These are phyloP conservation scores for Brassica juncea DNA, from an alignment of 345 rosid species.

Conservation along the genomic window DNA sequence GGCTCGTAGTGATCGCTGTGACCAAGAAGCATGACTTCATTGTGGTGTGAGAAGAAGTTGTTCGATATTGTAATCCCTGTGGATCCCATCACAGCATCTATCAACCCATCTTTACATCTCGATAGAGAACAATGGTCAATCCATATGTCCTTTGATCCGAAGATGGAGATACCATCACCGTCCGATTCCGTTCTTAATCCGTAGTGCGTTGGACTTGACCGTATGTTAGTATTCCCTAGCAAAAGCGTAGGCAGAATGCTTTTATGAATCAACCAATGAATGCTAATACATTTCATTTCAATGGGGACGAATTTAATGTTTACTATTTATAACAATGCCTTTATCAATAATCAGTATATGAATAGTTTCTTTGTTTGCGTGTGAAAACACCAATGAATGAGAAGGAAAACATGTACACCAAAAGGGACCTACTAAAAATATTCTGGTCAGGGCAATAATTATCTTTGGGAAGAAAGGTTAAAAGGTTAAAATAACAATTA, in stretches of 20 bases:
- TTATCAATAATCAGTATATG: slow-evolving; percentile 26
- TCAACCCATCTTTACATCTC: slow-evolving; percentile 88
- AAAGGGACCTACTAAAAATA: slow-evolving; percentile 33
- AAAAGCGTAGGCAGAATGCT: neutral
- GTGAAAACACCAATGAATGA: slow-evolving; percentile 36
- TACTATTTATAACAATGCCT: neutral
- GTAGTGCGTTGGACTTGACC: slow-evolving; percentile 85
- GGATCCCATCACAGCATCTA: slow-evolving; percentile 94
- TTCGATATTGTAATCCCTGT: slow-evolving; percentile 92
- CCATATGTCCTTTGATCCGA: slow-evolving; percentile 93
- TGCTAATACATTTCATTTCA: slow-evolving; percentile 19
- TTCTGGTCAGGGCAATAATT: slow-evolving; percentile 23
- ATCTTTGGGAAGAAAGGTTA: neutral
- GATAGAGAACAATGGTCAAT: slow-evolving; percentile 94
- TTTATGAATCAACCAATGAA: slow-evolving; percentile 16
- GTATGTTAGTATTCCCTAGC: slow-evolving; percentile 70
- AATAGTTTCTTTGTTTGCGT: slow-evolving; percentile 21
- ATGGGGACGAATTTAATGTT: neutral
- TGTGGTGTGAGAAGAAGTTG: slow-evolving; percentile 92
- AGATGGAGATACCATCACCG: slow-evolving; percentile 93
- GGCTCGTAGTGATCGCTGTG: slow-evolving; percentile 88
- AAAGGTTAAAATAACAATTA: slow-evolving; percentile 5
- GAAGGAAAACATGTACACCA: slow-evolving; percentile 26
- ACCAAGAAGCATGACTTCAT: slow-evolving; percentile 95
- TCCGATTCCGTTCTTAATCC: slow-evolving; percentile 82